Base-by-base conservation (phyloP, 441 rosid species). In the Hura crepitans region DNA sequence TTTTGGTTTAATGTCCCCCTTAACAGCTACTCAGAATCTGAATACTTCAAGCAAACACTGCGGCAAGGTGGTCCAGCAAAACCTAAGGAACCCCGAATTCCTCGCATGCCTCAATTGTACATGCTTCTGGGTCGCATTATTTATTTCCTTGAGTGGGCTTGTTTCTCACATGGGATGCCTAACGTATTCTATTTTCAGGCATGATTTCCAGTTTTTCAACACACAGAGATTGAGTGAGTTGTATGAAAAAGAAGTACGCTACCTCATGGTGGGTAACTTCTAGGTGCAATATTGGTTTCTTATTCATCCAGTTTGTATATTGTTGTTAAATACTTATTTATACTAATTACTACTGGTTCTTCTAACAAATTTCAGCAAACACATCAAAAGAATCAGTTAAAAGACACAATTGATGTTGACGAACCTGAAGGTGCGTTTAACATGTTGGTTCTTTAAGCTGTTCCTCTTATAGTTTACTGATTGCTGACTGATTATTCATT, bases 31-130 rank as follows among this genome's bases (percentile, higher is more conserved):
- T 96, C 99, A 22, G 97, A 96, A 84, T 89, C 97, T 71, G 97
- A 96, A 37, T 93, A 96, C 85, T 93, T 91, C 51, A 96, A 91
- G 86, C 98, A 96, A 87, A 93, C 97, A 67, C 75, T 93, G 91
- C 93, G 98, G 54, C 97, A 93, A 89, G 94, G 97, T 69, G 98
- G 87, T 78, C 97, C 93, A 43, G 83, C 97, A 62, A 96, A 96
- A 84, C 97, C 99, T 15, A 91, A 86, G 75, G 99, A 96, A 76
- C 99, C 98, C 74, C 88, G 98, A 71, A 93, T 96, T 79, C 99
- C 99, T 62, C 97, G 99, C 74, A 96, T 93, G 99, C 99, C 98
- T 35, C 98, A 88, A 83, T 70, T 96, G 99, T 96, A 77, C 79
- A 92, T 62, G 55, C 73, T 78, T 65, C 54, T 68, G 31, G 42